Evolutionary conservation across 352 stramenopile genomes (phyloP).

Genomic region (Paralagenidium karlingii): DNA sequence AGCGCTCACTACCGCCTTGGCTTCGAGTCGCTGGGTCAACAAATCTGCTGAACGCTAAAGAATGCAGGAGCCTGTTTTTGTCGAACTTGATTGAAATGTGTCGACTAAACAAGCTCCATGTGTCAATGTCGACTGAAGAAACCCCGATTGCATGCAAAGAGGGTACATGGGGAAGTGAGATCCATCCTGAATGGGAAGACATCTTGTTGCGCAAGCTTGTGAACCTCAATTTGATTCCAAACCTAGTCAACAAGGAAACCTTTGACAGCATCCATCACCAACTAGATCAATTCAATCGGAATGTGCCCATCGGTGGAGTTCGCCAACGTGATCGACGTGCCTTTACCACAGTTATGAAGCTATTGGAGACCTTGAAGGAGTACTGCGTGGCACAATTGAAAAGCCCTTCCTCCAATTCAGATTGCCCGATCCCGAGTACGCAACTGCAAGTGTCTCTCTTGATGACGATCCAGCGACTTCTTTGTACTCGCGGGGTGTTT

Average conservation of each 20-base stretch:
- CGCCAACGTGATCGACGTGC: constrained; percentile 58
- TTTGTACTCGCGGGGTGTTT: constrained; percentile 75
- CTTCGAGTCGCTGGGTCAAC: constrained; percentile 59
- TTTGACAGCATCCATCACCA: constrained; percentile 64
- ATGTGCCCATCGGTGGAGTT: constrained; percentile 59
- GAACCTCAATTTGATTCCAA: constrained; percentile 65
- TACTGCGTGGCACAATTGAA: constrained; percentile 75
- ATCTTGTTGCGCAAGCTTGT: constrained; percentile 74
- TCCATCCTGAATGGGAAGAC: constrained; percentile 74
- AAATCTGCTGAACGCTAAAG: constrained; percentile 63
- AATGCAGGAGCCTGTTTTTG: constrained; percentile 64
- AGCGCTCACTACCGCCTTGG: constrained; percentile 43
- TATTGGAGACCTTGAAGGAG: constrained; percentile 76
- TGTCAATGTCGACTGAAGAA: constrained; percentile 80
- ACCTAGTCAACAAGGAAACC: constrained; percentile 64
- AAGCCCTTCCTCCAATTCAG: constrained; percentile 55
- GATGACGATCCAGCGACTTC: constrained; percentile 60
- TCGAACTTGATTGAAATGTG: constrained; percentile 84
- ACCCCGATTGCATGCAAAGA: constrained; percentile 78
- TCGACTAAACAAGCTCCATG: constrained; percentile 78
- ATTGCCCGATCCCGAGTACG: constrained; percentile 65
- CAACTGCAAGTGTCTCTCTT: constrained; percentile 75
- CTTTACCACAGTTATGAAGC: constrained; percentile 71
- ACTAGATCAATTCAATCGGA: constrained; percentile 80
- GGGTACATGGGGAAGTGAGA: constrained; percentile 68